Percentiles rank a stretch among this genome's conserved stretches.
Conservation (phyloP, 345 rosid genomes). For the Eucalyptus pauciflora region DNA sequence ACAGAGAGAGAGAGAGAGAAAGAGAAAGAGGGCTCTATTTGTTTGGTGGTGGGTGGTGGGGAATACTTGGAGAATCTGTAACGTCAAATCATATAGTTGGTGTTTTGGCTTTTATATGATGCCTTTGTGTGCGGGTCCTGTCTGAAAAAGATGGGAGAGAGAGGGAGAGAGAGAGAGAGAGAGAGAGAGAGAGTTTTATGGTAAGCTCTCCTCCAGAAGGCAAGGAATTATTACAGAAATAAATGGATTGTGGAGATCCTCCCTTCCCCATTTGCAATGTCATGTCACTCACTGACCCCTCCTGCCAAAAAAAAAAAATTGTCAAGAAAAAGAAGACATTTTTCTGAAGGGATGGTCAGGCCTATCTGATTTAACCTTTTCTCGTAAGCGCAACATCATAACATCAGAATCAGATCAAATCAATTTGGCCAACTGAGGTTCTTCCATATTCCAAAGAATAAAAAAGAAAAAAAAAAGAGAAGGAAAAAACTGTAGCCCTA, state of each 20-base stretch:
- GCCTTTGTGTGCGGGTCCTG: constrained; percentile 19
- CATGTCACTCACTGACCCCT: constrained; percentile 10
- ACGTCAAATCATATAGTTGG: constrained; percentile 86
- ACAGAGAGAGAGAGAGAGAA: neutral
- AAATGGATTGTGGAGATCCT: neutral
- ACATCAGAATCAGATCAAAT: neutral
- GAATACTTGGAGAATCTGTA: constrained; percentile 68
- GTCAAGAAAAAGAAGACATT: neutral
- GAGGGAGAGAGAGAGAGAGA: neutral
- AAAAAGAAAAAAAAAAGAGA: neutral
- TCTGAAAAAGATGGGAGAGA: neutral
- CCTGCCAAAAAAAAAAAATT: neutral
- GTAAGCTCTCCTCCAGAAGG: neutral
- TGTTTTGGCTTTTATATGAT: constrained; percentile 37
- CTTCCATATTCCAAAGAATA: neutral
- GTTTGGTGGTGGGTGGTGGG: constrained; percentile 9
- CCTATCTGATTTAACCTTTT: constrained; percentile 19
- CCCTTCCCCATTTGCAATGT: neutral
- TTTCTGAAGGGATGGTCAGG: neutral
- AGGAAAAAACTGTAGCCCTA: neutral
- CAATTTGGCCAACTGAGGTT: neutral
- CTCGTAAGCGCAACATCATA: constrained; percentile 10
- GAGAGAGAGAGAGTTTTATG: neutral
- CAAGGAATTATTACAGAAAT: neutral
- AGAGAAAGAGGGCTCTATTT: neutral